These are phyloP conservation scores for Entoloma clypeatum DNA, from an alignment of 1,284 basidiomycete genomes.

Conservation along the genomic window DNA sequence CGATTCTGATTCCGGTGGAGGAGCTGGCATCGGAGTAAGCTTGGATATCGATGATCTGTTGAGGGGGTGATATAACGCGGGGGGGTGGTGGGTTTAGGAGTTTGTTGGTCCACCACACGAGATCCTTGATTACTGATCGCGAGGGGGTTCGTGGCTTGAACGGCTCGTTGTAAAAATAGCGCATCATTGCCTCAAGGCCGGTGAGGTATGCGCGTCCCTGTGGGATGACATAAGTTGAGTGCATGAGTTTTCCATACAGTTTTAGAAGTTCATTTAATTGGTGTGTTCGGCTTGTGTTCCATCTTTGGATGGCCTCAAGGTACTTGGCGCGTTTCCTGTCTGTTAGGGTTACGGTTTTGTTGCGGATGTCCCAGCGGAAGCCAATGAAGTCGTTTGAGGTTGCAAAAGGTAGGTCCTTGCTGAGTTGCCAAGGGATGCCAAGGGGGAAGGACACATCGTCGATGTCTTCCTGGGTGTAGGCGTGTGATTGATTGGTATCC, in stretches of 20 bases:
- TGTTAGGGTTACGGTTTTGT: constrained; percentile 21
- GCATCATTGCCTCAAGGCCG: constrained; percentile 29
- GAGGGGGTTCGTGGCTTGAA: constrained; percentile 27
- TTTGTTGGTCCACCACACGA: constrained; percentile 35
- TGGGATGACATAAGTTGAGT: too few species aligned
- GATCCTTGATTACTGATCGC: constrained; percentile 16
- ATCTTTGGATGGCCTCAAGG: constrained; percentile 20
- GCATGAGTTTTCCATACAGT: too few species aligned
- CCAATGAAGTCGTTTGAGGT: constrained; percentile 26
- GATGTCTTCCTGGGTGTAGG: constrained; percentile 28
- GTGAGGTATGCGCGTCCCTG: too few species aligned
- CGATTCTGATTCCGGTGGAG: constrained; percentile 31
- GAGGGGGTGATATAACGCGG: constrained; percentile 26
- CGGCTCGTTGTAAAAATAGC: constrained; percentile 20
- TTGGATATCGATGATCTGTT: constrained; percentile 20
- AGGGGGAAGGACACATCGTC: constrained; percentile 23
- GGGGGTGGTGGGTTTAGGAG: constrained; percentile 19
- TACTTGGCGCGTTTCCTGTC: constrained; percentile 29
- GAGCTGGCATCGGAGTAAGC: constrained; percentile 43
- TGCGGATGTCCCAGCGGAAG: constrained; percentile 29
- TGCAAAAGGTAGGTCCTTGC: constrained; percentile 29
- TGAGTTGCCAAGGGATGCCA: constrained; percentile 31
- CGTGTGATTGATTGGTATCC: constrained; percentile 9
- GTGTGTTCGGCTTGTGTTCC: constrained; percentile 16
- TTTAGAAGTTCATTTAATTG: constrained; percentile 22